Base-by-base conservation (phyloP, 805 yeast genomes). In the Candida loeiensis region DNA sequence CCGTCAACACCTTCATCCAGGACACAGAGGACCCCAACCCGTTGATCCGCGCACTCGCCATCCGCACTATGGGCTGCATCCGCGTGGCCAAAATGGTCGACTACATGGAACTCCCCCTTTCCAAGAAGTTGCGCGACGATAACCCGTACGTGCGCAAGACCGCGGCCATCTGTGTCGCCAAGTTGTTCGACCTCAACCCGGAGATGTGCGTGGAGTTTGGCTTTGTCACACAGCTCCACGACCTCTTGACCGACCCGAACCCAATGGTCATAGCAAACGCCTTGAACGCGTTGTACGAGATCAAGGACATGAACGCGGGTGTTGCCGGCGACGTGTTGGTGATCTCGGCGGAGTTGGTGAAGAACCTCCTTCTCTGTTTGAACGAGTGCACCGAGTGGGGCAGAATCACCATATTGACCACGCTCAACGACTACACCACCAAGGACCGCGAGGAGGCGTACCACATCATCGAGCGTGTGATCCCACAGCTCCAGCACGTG, bases 331-430 rank as follows among this genome's bases (percentile, higher is more conserved):
- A 58, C 18, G 55, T 75, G 7, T 54, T 71, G 36, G 56, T 54
- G 4, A 58, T 76, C 12, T 64, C 69, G 45, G 53, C 56, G 32
- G 71, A 56, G 39, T 66, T 59, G 54, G 69, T 80, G 37, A 70
- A 75, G 41, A 85, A 81, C 58, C 74, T 93, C 45, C 69, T 93
- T 45, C 70, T 80, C 50, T 95, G 96, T 11, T 71, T 93, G 48
- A 91, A 91, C 61, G 99, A 93, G 65, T 91, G 98, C 65, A 90
- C 98, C 0, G 99, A 93, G 66, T 93, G 99, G 99, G 99, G 99
- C 8, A 77, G 99, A 55, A 85, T 93, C 48, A 79, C 97, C 1
- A 85, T 93, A 32, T 71, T 93, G 44, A 78, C 85, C 1, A 89
- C 96, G 1, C 65, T 93, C 47, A 74, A 88, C 5, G 90, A 83